These are phyloP conservation scores for Rhizophagus clarus DNA, from an alignment of 192 early-diverging fungal species.

Conservation along the genomic window DNA sequence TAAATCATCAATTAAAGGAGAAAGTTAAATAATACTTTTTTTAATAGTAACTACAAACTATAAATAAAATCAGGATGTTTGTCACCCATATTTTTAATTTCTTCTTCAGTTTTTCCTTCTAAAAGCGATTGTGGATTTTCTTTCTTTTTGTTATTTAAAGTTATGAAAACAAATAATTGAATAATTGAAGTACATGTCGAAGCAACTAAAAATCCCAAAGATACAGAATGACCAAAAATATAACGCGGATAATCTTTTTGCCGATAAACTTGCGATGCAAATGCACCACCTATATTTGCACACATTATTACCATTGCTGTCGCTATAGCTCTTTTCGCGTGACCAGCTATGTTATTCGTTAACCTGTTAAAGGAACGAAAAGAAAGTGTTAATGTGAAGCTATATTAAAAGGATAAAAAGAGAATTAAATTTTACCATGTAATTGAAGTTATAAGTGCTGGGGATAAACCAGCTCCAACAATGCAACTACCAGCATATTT, in stretches of 20 bases:
- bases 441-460: conserved; percentile 33
- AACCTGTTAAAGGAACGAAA: conserved; percentile 42
- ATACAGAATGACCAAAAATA: too few species aligned
- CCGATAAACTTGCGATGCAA: conserved; percentile 71
- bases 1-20: too few species aligned
- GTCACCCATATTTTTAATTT: background rate
- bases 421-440: conserved; percentile 49
- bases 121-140: background rate
- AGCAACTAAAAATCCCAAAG: too few species aligned
- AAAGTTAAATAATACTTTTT: too few species aligned
- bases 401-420: conserved; percentile 39
- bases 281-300: conserved; percentile 74
- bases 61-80: background rate
- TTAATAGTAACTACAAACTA: background rate
- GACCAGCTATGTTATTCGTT: conserved; percentile 70
- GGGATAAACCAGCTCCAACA: background rate
- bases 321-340: conserved; percentile 73
- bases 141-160: background rate
- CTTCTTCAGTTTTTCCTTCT: background rate
- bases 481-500: background rate
- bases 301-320: conserved; percentile 66
- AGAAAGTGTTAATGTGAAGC: background rate
- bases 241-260: too few species aligned
- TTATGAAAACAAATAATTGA: background rate
- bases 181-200: background rate